Evolutionary conservation across 1,284 basidiomycete species (phyloP), one percentile per base, ranked within the genome.

Genomic region (Coriolopsis trogii): DNA sequence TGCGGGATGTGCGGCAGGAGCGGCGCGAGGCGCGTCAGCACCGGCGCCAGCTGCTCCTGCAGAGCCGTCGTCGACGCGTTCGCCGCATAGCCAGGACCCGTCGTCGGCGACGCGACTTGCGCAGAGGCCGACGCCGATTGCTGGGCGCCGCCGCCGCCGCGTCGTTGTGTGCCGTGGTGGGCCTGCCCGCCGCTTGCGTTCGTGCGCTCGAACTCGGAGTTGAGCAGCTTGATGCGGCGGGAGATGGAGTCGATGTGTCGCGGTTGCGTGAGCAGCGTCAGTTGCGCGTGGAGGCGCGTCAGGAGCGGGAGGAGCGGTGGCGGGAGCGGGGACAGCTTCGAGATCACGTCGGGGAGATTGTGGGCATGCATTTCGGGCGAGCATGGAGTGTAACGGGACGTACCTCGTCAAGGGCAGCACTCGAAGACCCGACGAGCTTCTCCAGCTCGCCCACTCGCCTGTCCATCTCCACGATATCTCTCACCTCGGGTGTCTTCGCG

Each of bases 171-270:
- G 51, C 72, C 71, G 24, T 71, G 65, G 39, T 51, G 52, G 4
- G 48, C 45, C 54, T 77, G 68, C 51, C 78, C 68, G 56, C 77
- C 73, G 44, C 76, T 73, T 5, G 55, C 64, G 40, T 80, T 79
- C 46, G 88, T 84, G 16, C 95, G 85, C 54, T 98, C 96, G 49
- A 99, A 82, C 68, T 99, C 96, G 0, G 93, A 89, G 7, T 96
- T 80, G 15, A 98, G 83, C 8, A 98, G 77, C 65, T 98, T 99
- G 59, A 98, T 84, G 7, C 96, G 87, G 15, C 95, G 84, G 1
- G 94, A 94, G 58, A 98, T 91, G n/a, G 93, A 90, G 69, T 99
- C 96, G 31, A 99, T 87, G 67, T 99, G 95, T 6, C 95, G 86
- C 0, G 97, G 96, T 74, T 98, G 95, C 0, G 95, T 93, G 44